phyloP scores from a whole-genome alignment of 345 rosid species.

The Streptanthus diversifolius region DNA sequence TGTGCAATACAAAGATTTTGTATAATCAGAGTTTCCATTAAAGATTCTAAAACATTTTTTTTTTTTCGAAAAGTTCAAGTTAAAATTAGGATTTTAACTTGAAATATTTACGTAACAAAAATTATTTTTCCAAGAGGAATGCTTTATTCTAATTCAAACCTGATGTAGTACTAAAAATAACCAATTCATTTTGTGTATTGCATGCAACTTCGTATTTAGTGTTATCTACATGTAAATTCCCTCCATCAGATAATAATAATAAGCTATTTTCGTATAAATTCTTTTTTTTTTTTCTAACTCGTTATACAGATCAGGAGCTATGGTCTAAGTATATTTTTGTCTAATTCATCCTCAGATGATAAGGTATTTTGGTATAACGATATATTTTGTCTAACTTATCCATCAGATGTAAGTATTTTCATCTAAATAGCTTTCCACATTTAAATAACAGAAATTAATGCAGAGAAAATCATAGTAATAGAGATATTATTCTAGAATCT shows the following conservation, averaged over 20 bases:
- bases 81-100: not conserved
- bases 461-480: conserved; percentile 6
- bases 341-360: not conserved
- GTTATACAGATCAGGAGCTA: not conserved
- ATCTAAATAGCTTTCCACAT: not conserved
- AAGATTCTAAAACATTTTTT: not conserved
- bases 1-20: not conserved
- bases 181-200: not conserved
- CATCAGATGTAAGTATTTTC: not conserved
- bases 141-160: not conserved
- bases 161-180: not conserved
- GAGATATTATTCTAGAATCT: conserved; percentile 26
- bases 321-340: not conserved
- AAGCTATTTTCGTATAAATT: not conserved
- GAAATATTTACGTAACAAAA: not conserved
- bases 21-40: not conserved
- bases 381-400: not conserved
- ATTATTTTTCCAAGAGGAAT: not conserved
- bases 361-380: not conserved
- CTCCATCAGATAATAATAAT: not conserved
- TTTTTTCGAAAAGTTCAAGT: not conserved
- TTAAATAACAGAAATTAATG: not conserved
- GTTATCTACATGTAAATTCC: not conserved
- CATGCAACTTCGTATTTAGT: not conserved
- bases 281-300: not conserved